Conservation (phyloP, 2,329 filamentous ascomycete genomes). For the Cytospora mali region DNA sequence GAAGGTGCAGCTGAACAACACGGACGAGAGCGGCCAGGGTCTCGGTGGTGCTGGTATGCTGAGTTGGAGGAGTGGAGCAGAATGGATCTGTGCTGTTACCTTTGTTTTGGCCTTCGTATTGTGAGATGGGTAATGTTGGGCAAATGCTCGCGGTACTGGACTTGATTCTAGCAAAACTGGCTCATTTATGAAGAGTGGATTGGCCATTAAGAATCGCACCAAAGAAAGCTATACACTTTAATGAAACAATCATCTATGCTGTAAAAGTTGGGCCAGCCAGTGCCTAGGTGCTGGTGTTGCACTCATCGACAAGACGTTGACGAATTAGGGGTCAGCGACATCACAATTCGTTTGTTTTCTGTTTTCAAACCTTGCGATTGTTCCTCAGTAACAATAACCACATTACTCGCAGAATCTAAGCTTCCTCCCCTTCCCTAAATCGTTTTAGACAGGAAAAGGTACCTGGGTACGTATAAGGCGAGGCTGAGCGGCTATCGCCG, state of each 20-base stretch:
- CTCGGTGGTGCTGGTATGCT: conserved; percentile 39
- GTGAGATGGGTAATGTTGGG: conserved; percentile 25
- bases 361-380: background rate
- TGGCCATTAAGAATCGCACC: too few species aligned
- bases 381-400: too few species aligned
- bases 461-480: too few species aligned
- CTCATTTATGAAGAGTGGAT: too few species aligned
- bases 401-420: background rate
- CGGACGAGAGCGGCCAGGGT: conserved; percentile 31
- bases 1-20: conserved; percentile 37
- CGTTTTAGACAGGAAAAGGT: background rate
- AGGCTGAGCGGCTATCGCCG: conserved; percentile 11
- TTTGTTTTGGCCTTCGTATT: conserved; percentile 38
- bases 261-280: too few species aligned
- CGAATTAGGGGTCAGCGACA: too few species aligned
- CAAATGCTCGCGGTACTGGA: conserved; percentile 2
- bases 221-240: too few species aligned
- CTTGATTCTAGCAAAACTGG: background rate
- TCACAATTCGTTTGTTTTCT: too few species aligned
- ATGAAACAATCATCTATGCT: too few species aligned
- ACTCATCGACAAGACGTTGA: too few species aligned
- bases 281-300: too few species aligned
- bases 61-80: conserved; percentile 38
- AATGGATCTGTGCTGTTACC: conserved; percentile 39
- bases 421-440: background rate